phyloP scores from a whole-genome alignment of 1,284 basidiomycete species.

The Lignosus rhinocerotis region DNA sequence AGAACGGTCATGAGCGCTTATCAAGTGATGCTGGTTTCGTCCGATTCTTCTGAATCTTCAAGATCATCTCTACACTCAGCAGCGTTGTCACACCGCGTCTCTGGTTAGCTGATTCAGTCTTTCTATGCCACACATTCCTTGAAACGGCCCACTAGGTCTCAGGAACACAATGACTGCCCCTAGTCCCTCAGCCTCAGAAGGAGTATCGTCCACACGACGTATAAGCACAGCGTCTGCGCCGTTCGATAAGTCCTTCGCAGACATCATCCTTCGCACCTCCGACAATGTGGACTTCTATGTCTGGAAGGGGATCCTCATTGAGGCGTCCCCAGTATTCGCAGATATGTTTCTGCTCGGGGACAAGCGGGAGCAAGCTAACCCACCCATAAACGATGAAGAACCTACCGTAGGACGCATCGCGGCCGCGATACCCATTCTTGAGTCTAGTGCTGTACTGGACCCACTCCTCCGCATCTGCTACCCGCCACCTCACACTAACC shows the following conservation, averaged over 20 bases:
- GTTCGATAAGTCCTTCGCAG: constrained; percentile 8
- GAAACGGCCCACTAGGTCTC: too few relatives aligned
- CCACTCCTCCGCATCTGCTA: constrained; percentile 18
- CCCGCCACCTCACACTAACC: constrained; percentile 9
- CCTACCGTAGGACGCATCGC: neutral
- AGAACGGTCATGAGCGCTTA: too few relatives aligned
- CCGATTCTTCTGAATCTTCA: too few relatives aligned
- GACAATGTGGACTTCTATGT: constrained; percentile 11
- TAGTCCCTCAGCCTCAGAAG: neutral
- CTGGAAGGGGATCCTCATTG: constrained; percentile 5
- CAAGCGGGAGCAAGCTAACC: neutral
- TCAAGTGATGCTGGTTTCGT: too few relatives aligned
- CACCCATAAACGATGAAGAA: neutral
- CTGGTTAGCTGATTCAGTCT: too few relatives aligned
- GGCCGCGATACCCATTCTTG: constrained; percentile 6
- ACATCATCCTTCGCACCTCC: constrained; percentile 32
- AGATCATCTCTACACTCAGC: too few relatives aligned
- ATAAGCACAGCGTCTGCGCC: neutral
- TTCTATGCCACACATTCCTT: too few relatives aligned
- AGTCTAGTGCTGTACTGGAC: constrained; percentile 19
- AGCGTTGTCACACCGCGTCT: too few relatives aligned
- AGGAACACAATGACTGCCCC: neutral
- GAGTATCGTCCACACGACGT: too few relatives aligned
- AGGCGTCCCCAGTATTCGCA: constrained; percentile 35
- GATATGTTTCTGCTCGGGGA: constrained; percentile 33